Percentiles rank a stretch among this genome's conserved stretches.
Evolutionary conservation across 257 asterid species (phyloP).

Genomic region (Nicotiana noctiflora): DNA sequence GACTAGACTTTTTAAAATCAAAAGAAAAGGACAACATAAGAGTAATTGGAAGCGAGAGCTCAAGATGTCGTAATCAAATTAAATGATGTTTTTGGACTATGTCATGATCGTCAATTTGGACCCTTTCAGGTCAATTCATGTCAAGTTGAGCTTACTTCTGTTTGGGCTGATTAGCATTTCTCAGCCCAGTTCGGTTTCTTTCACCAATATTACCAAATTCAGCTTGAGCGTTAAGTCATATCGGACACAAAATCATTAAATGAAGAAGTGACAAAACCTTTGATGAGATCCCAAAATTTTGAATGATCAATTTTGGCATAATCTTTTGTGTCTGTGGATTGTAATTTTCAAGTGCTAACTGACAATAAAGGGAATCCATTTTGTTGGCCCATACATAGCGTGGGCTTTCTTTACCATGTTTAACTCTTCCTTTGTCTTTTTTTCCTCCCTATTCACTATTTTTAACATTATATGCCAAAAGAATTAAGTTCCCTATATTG

Average conservation of each 20-base stretch:
- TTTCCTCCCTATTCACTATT: too few relatives aligned
- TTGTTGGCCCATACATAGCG: background rate
- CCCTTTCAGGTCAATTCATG: background rate
- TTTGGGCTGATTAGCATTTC: background rate
- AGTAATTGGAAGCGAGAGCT: too few relatives aligned
- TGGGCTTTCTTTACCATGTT: background rate
- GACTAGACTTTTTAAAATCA: too few relatives aligned
- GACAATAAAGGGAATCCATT: background rate
- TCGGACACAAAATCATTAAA: background rate
- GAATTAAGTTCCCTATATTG: too few relatives aligned
- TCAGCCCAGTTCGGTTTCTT: background rate
- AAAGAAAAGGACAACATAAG: too few relatives aligned
- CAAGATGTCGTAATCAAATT: background rate
- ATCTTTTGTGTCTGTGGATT: too few relatives aligned
- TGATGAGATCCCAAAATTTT: background rate
- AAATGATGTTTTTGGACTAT: background rate
- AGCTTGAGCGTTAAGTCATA: background rate
- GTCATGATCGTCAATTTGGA: background rate
- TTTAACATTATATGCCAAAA: too few relatives aligned
- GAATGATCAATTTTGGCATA: background rate
- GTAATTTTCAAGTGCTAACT: background rate
- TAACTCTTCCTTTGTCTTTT: background rate
- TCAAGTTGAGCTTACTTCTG: background rate
- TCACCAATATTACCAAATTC: background rate
- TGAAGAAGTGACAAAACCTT: background rate